These are phyloP conservation scores for Fonsecaea pedrosoi DNA, from an alignment of 2,329 filamentous ascomycete species.

Conservation along the genomic window DNA sequence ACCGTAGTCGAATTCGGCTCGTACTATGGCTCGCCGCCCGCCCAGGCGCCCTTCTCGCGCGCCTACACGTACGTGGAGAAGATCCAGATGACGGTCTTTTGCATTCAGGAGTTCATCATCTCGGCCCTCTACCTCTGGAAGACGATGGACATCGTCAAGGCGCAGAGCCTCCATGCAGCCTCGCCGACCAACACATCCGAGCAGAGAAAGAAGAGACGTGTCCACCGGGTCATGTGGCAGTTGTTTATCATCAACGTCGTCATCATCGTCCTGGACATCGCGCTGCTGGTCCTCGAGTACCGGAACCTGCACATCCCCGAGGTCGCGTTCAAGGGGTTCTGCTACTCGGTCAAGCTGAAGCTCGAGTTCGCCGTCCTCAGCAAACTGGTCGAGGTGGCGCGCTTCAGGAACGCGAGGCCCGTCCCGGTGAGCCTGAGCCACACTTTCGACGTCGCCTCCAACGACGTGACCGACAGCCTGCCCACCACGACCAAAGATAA, in stretches of 20 bases:
- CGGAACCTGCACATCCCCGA: slow-evolving; percentile 54
- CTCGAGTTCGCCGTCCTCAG: slow-evolving; percentile 58
- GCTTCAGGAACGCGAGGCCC: slow-evolving; percentile 12
- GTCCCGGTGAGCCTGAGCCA: slow-evolving; percentile 1
- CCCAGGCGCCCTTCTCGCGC: slow-evolving; percentile 38
- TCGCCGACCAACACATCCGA: slow-evolving; percentile 2
- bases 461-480: slow-evolving; percentile 10
- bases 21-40: slow-evolving; percentile 40
- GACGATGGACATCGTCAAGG: slow-evolving; percentile 57
- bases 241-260: slow-evolving; percentile 57
- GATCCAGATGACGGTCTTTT: slow-evolving; percentile 63
- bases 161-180: slow-evolving; percentile 29
- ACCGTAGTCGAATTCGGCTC: slow-evolving; percentile 54
- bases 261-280: slow-evolving; percentile 55
- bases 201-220: slow-evolving; percentile 48
- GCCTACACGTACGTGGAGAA: slow-evolving; percentile 59
- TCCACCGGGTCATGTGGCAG: slow-evolving; percentile 56
- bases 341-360: slow-evolving; percentile 58
- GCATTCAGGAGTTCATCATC: slow-evolving; percentile 57
- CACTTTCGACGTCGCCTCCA: neutral
- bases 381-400: slow-evolving; percentile 46
- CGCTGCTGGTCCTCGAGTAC: slow-evolving; percentile 53
- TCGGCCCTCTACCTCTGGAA: slow-evolving; percentile 58
- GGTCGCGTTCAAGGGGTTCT: slow-evolving; percentile 54
- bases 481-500: neutral